phyloP scores from a whole-genome alignment of 1,284 basidiomycete species.

The Puccinia hordei region DNA sequence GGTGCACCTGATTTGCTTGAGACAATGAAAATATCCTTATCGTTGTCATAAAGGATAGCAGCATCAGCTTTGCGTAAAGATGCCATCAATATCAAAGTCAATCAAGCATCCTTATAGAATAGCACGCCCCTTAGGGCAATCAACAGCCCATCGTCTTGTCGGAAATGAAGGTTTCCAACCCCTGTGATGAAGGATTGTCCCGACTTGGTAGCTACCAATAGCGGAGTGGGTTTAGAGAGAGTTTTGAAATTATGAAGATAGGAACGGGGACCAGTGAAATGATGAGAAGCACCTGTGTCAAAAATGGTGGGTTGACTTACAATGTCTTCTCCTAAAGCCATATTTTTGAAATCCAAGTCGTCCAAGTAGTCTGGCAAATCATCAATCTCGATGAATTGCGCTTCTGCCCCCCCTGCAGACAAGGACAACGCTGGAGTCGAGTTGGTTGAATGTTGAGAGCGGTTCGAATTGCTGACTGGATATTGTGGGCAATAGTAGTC shows the following conservation, averaged over 20 bases:
- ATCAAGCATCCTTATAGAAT: not conserved
- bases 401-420: not conserved
- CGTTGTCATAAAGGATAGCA: not conserved
- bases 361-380: not conserved
- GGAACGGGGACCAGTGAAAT: not conserved
- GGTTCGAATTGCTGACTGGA: not conserved
- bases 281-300: constrained; percentile 1
- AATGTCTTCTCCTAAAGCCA: not conserved
- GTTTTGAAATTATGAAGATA: not conserved
- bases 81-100: not conserved
- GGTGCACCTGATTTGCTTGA: not conserved
- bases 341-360: not conserved
- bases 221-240: not conserved
- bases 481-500: not conserved
- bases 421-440: too few species aligned
- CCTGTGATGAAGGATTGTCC: not conserved
- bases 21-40: not conserved
- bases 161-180: not conserved
- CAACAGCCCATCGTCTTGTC: not conserved
- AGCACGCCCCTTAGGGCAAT: not conserved
- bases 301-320: not conserved
- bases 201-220: not conserved
- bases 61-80: not conserved
- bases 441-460: too few species aligned
- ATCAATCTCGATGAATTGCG: not conserved